Evolutionary conservation across 306 rosid species (phyloP).

Genomic region (Medicago arabica): DNA sequence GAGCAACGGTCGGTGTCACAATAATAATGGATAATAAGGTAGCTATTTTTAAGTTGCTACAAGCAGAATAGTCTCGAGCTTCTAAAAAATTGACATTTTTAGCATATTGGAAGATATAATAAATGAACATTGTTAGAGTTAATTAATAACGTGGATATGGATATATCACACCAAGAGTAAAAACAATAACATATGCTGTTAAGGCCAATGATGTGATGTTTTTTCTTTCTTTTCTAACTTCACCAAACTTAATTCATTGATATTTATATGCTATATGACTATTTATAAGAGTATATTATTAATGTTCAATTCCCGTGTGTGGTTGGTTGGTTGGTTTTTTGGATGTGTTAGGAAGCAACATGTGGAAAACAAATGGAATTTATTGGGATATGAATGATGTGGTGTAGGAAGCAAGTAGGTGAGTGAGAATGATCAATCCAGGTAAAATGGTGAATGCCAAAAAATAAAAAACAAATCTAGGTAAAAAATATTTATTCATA

Average conservation of each 20-base stretch:
- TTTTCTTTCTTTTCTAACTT: conserved; percentile 17
- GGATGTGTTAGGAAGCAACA: conserved; percentile 33
- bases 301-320: conserved; percentile 41
- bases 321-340: conserved; percentile 50
- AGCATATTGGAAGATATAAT: too few species aligned
- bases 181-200: conserved; percentile 57
- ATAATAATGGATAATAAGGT: conserved; percentile 21
- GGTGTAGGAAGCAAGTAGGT: conserved; percentile 34
- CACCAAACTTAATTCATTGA: conserved; percentile 39
- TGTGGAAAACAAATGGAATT: conserved; percentile 43
- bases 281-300: conserved; percentile 22
- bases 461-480: too few species aligned
- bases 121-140: too few species aligned
- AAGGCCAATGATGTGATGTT: conserved; percentile 55
- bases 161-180: conserved; percentile 49
- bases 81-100: conserved; percentile 27
- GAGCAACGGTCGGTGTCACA: conserved; percentile 61
- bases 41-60: conserved; percentile 43
- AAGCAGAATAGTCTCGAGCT: conserved; percentile 27
- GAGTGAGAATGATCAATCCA: neutral
- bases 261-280: neutral
- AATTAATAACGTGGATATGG: conserved; percentile 1
- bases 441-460: too few species aligned
- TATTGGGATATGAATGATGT: conserved; percentile 24
- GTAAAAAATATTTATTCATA: conserved; percentile 32